These are phyloP conservation scores for Ogataea hybrid DNA, from an alignment of 1,139 yeast genomes.

Conservation along the genomic window DNA sequence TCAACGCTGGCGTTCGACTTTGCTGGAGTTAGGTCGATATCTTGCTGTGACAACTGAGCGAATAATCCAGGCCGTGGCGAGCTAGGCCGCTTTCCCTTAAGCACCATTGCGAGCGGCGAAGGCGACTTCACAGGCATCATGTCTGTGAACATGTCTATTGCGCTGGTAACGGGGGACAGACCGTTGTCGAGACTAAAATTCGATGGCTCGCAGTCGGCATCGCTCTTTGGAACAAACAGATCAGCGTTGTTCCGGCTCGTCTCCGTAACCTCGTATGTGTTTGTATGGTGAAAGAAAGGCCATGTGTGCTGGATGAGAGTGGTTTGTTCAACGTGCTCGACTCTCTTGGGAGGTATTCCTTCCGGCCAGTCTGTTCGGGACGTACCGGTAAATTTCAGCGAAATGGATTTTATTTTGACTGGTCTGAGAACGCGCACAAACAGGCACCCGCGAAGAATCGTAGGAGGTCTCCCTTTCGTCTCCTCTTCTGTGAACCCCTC, in stretches of 20 bases:
- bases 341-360: conserved; percentile 89
- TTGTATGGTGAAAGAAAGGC: conserved; percentile 68
- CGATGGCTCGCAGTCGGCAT: conserved; percentile 34
- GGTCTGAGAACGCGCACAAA: conserved; percentile 72
- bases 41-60: conserved; percentile 15
- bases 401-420: conserved; percentile 68
- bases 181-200: conserved; percentile 34
- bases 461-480: conserved; percentile 69
- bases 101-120: conserved; percentile 33
- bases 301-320: conserved; percentile 79
- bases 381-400: conserved; percentile 64
- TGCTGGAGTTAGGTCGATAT: conserved; percentile 19
- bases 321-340: conserved; percentile 59
- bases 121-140: conserved; percentile 31
- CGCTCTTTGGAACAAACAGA: conserved; percentile 38
- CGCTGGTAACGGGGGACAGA: conserved; percentile 30
- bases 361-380: conserved; percentile 97
- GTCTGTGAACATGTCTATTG: conserved; percentile 17
- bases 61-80: conserved; percentile 24
- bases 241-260: conserved; percentile 57
- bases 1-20: conserved; percentile 22
- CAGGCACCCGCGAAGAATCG: conserved; percentile 80
- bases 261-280: conserved; percentile 25
- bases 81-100: conserved; percentile 40
- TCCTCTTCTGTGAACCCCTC: conserved; percentile 78